A percentile compares a stretch with the other conserved stretches of the same genome.
Evolutionary conservation across 2,329 filamentous ascomycete genomes (phyloP).

Genomic region (Metarhizium anisopliae): DNA sequence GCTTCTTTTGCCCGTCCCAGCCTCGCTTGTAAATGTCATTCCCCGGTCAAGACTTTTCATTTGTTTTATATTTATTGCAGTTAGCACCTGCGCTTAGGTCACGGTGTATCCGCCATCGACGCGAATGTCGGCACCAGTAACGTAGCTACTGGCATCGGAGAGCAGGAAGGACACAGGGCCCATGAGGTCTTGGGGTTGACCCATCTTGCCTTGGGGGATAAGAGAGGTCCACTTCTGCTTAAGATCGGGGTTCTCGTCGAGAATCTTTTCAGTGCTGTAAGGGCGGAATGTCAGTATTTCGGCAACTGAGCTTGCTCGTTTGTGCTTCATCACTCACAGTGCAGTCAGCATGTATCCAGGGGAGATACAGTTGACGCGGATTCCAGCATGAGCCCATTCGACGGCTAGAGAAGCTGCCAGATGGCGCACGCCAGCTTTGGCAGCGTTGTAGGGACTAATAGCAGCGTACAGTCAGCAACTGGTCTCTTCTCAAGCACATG

Average conservation of each 20-base stretch:
- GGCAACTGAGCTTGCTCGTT: neutral
- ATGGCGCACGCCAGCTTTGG: slow-evolving; percentile 88
- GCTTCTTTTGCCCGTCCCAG: neutral
- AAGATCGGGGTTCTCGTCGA: slow-evolving; percentile 86
- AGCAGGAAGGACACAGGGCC: slow-evolving; percentile 82
- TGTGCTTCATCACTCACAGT: slow-evolving; percentile 49
- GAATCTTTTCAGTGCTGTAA: slow-evolving; percentile 77
- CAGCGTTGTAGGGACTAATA: slow-evolving; percentile 71
- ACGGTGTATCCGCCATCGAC: slow-evolving; percentile 88
- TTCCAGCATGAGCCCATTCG: slow-evolving; percentile 82
- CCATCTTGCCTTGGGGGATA: slow-evolving; percentile 92
- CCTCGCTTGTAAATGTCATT: neutral
- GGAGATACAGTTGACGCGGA: slow-evolving; percentile 90
- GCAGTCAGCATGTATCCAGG: slow-evolving; percentile 96
- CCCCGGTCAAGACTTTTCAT: neutral
- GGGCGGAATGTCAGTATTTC: neutral
- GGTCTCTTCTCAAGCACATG: neutral
- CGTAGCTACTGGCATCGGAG: slow-evolving; percentile 68
- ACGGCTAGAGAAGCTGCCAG: slow-evolving; percentile 81
- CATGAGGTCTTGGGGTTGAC: slow-evolving; percentile 83
- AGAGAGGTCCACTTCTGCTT: slow-evolving; percentile 85
- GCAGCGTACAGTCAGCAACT: neutral
- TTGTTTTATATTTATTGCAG: neutral
- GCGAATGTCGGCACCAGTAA: slow-evolving; percentile 64
- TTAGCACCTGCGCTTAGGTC: slow-evolving; percentile 38